Conservation (phyloP, 495 filamentous ascomycete genomes). For the Penicilliopsis zonata region DNA sequence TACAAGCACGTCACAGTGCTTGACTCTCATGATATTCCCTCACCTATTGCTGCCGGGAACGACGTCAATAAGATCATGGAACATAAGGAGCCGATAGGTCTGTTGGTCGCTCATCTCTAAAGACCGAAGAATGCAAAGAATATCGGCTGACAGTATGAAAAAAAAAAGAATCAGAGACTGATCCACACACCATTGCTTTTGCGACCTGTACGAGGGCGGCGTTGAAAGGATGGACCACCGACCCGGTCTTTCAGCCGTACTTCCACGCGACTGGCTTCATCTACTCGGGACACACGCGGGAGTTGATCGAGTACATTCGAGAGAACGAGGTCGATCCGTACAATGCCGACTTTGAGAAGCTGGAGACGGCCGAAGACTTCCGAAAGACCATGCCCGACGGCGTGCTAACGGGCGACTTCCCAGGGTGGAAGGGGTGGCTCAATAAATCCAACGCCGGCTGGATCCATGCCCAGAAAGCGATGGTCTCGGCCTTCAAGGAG, state of each 20-base stretch:
- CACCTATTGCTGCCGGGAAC: constrained; percentile 40
- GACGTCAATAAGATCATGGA: constrained; percentile 48
- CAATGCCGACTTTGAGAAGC: constrained; percentile 11
- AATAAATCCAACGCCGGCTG: constrained; percentile 33
- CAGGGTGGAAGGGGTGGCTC: constrained; percentile 37
- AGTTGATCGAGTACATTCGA: constrained; percentile 22
- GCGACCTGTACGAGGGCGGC: constrained; percentile 23
- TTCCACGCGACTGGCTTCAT: constrained; percentile 40
- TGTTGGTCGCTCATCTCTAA: neutral
- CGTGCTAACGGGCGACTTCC: constrained; percentile 36
- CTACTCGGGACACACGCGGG: constrained; percentile 25
- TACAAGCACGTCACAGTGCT: constrained; percentile 36
- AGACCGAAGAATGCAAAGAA: neutral
- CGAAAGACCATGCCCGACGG: constrained; percentile 38
- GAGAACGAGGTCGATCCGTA: constrained; percentile 19
- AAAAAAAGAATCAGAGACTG: constrained; percentile 9
- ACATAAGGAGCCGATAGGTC: constrained; percentile 30
- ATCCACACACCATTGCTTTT: constrained; percentile 21
- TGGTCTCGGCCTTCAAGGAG: constrained; percentile 30
- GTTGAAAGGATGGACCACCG: constrained; percentile 32
- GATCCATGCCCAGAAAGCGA: constrained; percentile 36
- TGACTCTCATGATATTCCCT: constrained; percentile 32
- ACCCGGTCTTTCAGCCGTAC: constrained; percentile 33
- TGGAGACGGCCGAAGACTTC: constrained; percentile 31
- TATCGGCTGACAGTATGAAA: neutral